phyloP scores from a whole-genome alignment of 1,284 basidiomycete genomes.

The Veloboletus limbatus region DNA sequence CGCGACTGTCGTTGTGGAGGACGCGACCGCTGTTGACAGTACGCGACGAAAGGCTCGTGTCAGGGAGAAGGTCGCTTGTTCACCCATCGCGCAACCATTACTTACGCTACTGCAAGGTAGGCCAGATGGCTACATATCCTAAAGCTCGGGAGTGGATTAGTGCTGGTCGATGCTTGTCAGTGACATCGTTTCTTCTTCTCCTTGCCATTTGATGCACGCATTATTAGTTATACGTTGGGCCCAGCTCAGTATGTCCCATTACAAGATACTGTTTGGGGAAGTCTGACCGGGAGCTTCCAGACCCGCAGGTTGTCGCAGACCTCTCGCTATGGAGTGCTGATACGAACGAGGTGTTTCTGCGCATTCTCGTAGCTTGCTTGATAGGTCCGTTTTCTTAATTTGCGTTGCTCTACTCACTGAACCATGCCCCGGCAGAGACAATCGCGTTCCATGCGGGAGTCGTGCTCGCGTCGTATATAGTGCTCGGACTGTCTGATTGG shows the following conservation, averaged over 20 bases:
- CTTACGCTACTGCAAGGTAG: slow-evolving; percentile 43
- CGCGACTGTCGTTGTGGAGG: slow-evolving; percentile 1
- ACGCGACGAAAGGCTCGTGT: slow-evolving; percentile 2
- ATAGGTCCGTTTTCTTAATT: slow-evolving; percentile 43
- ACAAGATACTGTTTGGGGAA: background rate
- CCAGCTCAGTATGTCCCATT: slow-evolving; percentile 48
- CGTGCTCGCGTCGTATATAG: slow-evolving; percentile 51
- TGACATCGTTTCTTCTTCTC: slow-evolving; percentile 9
- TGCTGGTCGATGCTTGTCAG: slow-evolving; percentile 70
- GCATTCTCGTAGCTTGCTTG: slow-evolving; percentile 60
- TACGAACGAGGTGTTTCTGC: slow-evolving; percentile 48
- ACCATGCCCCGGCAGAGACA: slow-evolving; percentile 49
- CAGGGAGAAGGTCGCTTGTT: slow-evolving; percentile 25
- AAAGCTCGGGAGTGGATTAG: slow-evolving; percentile 54
- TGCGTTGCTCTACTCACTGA: background rate
- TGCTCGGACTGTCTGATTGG: slow-evolving; percentile 44
- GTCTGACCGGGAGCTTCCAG: slow-evolving; percentile 27
- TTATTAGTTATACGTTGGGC: slow-evolving; percentile 71
- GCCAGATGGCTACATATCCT: slow-evolving; percentile 55
- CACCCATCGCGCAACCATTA: background rate
- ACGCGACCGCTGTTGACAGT: background rate
- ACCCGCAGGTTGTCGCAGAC: slow-evolving; percentile 36
- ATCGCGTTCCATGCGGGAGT: slow-evolving; percentile 69
- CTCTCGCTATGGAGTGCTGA: slow-evolving; percentile 47
- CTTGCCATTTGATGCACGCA: slow-evolving; percentile 10